Evolutionary conservation across 768 basidiomycete genomes (phyloP), one percentile per base, ranked within the genome.

Genomic region (Trametes maxima): DNA sequence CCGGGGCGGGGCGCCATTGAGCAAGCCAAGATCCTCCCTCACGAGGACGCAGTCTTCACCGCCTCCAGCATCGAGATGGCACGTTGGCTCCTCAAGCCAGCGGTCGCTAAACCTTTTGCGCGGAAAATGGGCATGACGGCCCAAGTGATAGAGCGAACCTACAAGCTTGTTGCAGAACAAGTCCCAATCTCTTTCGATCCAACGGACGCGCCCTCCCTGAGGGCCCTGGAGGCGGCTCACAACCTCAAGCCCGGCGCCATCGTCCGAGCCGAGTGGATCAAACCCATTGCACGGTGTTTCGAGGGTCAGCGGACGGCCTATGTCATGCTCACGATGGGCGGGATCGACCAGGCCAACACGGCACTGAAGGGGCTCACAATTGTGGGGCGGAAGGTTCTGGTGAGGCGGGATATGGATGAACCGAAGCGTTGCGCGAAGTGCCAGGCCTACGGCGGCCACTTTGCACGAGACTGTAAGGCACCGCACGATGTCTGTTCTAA

Each of bases 341-440:
- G 59, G 7, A 36, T 60, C 1, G 51, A 67, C 6, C 45, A 56
- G 19, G 73, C 71, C 4, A 76, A 75, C 64, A 21, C 37, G 0
- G 66, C 65, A 2, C 63, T 75, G 17, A 43, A 67, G 8, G 71
- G 74, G 0, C 46, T 71, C 0, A 62, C 56, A 7, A 47, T 74
- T 4, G 48, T 57, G 11, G 64, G 66, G 0, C 63, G 65, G 33
- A 10, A 48, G 10, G 40, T 70, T 0, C n/a, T 43, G 1, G 65
- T 63, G 0, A 35, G 62, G 14, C 69, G 68, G 22, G 51, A 67
- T n/a, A 42, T 65, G 2, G 17, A 57, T 2, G 73, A 74, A 43
- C 71, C 68, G 12, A 28, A 25, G 24, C 57, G 65, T 6, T 75
- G 74, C 67, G 24, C 68, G 24, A 69, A 70, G 25, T 75, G 72